These are phyloP conservation scores for Ophidiomyces ophidiicola DNA, from an alignment of 2,329 filamentous ascomycete genomes.

Conservation along the genomic window DNA sequence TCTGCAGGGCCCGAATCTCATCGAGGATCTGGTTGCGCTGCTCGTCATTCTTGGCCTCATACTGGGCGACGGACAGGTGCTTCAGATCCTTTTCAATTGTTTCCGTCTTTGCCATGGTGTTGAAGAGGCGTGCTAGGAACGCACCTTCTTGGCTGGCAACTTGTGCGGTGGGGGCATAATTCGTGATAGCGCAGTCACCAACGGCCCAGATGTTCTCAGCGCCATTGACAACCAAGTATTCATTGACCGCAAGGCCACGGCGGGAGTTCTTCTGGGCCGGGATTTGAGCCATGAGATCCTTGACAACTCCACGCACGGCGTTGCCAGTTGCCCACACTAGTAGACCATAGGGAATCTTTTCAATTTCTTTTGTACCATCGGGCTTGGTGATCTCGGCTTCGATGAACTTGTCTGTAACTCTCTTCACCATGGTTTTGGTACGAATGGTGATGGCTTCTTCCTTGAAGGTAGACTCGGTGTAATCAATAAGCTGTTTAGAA, in stretches of 20 bases:
- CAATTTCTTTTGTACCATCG: slow-evolving; percentile 69
- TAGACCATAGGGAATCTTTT: slow-evolving; percentile 83
- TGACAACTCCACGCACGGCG: slow-evolving; percentile 75
- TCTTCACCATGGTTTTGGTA: slow-evolving; percentile 99
- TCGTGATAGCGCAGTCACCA: slow-evolving; percentile 92
- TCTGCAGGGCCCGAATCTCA: slow-evolving; percentile 78
- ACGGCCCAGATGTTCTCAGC: slow-evolving; percentile 96
- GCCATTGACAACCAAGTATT: slow-evolving; percentile 96
- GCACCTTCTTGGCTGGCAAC: slow-evolving; percentile 90
- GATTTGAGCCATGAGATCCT: slow-evolving; percentile 82
- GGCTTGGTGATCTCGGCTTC: slow-evolving; percentile 74
- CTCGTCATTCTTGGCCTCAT: slow-evolving; percentile 54
- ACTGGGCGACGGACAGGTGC: slow-evolving; percentile 52
- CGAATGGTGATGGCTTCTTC: slow-evolving; percentile 96
- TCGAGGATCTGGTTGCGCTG: slow-evolving; percentile 48
- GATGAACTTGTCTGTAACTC: slow-evolving; percentile 81
- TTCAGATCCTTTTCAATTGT: slow-evolving; percentile 64
- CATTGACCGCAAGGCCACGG: slow-evolving; percentile 90
- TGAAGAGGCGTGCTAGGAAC: slow-evolving; percentile 92
- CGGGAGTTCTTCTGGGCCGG: slow-evolving; percentile 91
- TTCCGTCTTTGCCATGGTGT: slow-evolving; percentile 96
- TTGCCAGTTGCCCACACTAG: slow-evolving; percentile 98
- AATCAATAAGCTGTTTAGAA: slow-evolving; percentile 97
- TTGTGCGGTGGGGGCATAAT: slow-evolving; percentile 95
- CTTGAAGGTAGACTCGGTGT: slow-evolving; percentile 97